Conservation (phyloP, 129 eudicot species). For the Saposhnikovia divaricata region DNA sequence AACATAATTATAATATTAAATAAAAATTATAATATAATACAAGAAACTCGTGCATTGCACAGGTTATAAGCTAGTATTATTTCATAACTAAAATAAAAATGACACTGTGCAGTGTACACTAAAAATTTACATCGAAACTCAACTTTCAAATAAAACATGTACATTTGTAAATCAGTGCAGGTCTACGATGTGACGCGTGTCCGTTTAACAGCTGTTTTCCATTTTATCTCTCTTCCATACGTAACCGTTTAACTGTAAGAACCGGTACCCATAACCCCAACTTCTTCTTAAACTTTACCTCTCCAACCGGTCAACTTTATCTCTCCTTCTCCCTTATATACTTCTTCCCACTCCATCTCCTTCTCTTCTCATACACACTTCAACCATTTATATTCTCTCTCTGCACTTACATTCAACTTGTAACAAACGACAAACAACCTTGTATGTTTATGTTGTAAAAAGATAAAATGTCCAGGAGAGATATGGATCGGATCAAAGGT, state of each 20-base stretch:
- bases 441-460: too few species aligned
- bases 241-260: slow-evolving; percentile 46
- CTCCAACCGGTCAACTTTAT: slow-evolving; percentile 38
- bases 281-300: slow-evolving; percentile 21
- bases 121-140: too few species aligned
- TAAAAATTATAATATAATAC: too few species aligned
- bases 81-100: too few species aligned
- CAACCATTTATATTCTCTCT: neutral
- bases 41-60: too few species aligned
- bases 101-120: too few species aligned
- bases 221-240: slow-evolving; percentile 26
- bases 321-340: slow-evolving; percentile 16
- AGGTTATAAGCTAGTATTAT: too few species aligned
- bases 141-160: too few species aligned
- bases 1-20: too few species aligned
- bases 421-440: neutral
- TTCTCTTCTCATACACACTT: neutral
- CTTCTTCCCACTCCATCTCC: slow-evolving; percentile 10
- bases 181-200: slow-evolving; percentile 59
- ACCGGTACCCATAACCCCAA: slow-evolving; percentile 31
- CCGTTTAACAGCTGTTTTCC: slow-evolving; percentile 87
- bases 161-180: slow-evolving; percentile 31
- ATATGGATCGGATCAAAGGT: slow-evolving; percentile 86
- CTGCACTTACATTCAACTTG: neutral
- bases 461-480: neutral